phyloP scores from a whole-genome alignment of 2,329 filamentous ascomycete genomes.

The Thelonectria rubi region DNA sequence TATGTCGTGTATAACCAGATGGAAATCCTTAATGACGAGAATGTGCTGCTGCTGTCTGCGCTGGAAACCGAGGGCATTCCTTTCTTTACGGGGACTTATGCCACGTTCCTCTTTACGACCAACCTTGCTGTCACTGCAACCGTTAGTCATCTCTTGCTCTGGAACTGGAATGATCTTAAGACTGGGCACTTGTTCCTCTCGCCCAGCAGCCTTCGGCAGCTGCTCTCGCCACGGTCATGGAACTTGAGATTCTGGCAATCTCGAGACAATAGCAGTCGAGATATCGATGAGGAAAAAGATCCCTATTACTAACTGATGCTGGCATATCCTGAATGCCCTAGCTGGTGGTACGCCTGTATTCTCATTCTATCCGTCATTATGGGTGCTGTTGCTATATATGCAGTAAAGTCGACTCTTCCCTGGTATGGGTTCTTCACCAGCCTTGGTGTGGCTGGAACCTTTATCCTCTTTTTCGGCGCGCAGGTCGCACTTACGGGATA shows the following conservation, averaged over 20 bases:
- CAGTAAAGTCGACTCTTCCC: slow-evolving; percentile 36
- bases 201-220: neutral
- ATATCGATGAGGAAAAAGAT: slow-evolving; percentile 29
- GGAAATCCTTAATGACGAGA: slow-evolving; percentile 34
- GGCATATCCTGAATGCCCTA: slow-evolving; percentile 25
- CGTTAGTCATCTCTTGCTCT: slow-evolving; percentile 28
- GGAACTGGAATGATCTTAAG: slow-evolving; percentile 38
- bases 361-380: slow-evolving; percentile 2
- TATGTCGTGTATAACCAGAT: slow-evolving; percentile 27
- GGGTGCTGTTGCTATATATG: slow-evolving; percentile 36
- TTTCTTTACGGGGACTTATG: slow-evolving; percentile 25
- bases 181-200: slow-evolving; percentile 33
- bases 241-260: slow-evolving; percentile 18
- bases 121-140: slow-evolving; percentile 28
- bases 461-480: slow-evolving; percentile 53
- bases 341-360: slow-evolving; percentile 25
- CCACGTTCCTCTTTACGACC: slow-evolving; percentile 29
- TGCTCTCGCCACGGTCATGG: slow-evolving; percentile 11
- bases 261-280: neutral
- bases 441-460: slow-evolving; percentile 46
- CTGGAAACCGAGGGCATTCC: slow-evolving; percentile 23
- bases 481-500: slow-evolving; percentile 29
- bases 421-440: slow-evolving; percentile 55
- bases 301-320: slow-evolving; percentile 35
- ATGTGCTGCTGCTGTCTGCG: slow-evolving; percentile 13